Percentiles rank a stretch among this genome's conserved stretches.
Evolutionary conservation across 2,329 filamentous ascomycete species (phyloP).

Genomic region (Aspergillus transmontanensis): DNA sequence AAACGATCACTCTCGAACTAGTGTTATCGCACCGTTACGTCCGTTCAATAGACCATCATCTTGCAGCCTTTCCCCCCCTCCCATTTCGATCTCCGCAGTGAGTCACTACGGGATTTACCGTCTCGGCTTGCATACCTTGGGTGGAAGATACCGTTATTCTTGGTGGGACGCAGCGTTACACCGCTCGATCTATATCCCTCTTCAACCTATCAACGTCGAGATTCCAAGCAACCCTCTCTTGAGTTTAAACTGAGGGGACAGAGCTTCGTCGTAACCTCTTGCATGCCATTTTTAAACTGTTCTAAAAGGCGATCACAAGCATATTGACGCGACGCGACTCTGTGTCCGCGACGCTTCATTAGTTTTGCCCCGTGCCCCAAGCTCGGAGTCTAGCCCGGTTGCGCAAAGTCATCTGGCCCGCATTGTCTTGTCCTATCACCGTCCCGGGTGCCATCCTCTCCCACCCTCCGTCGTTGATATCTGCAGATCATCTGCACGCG

Average conservation of each 20-base stretch:
- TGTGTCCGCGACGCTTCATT: conserved; percentile 15
- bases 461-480: conserved; percentile 28
- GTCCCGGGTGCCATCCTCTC: conserved; percentile 18
- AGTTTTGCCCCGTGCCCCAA: conserved; percentile 21
- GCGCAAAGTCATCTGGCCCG: conserved; percentile 40
- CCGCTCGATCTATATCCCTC: conserved; percentile 6
- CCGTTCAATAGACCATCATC: conserved; percentile 14
- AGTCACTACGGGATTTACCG: conserved; percentile 12
- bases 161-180: neutral
- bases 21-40: conserved; percentile 18
- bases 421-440: conserved; percentile 27
- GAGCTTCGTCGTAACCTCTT: neutral
- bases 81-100: conserved; percentile 17
- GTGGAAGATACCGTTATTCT: conserved; percentile 11
- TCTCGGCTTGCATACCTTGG: conserved; percentile 16
- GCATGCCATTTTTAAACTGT: neutral
- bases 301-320: conserved; percentile 25
- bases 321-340: conserved; percentile 16
- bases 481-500: conserved; percentile 57
- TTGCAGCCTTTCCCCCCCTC: conserved; percentile 9
- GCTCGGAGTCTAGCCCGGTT: conserved; percentile 26
- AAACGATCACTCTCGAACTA: conserved; percentile 18
- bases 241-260: neutral
- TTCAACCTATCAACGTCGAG: neutral
- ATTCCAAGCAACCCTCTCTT: neutral